Evolutionary conservation across 2,329 filamentous ascomycete species (phyloP), one percentile per base, ranked within the genome.

Genomic region (Dactylellina sp.): DNA sequence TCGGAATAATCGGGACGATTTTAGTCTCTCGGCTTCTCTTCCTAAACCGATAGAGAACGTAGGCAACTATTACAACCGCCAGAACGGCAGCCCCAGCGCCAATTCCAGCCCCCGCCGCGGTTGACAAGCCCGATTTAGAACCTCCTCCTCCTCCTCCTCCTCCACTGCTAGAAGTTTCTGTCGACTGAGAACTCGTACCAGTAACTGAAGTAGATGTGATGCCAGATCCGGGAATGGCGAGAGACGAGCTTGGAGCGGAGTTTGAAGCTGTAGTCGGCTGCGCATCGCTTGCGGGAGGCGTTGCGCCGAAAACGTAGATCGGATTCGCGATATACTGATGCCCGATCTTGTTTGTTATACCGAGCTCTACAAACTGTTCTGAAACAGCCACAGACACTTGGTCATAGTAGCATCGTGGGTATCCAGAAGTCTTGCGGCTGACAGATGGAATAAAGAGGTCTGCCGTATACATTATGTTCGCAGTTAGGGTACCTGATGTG

Each of bases 41-140:
- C 14, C 22, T 63, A 11, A 53, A 20, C 3, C 59, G 47, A 32
- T 53, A 63, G 25, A 40, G 44, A 32, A 53, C 37, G 22, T 42
- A 63, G 14, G 24, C 22, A 35, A 40, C 37, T 1, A 44, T 32
- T 18, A 24, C 14, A 4, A 63, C 14, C 6, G 35, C 22, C 2
- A 50, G 24, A 35, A 55, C 49, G 2, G 22, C 60, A 11, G 24
- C 49, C 1, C 60, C 49, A 5, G 24, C 49, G 4, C 28, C 60
- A 37, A 64, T 64, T 4, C 60, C 60, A 2, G 28, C 40, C 12
- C 20, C 40, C 20, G 60, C 40, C 3, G 14, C 49, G 6, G 60
- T 55, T 16, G 60, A 55, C 12, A 64, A 18, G 2, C 49, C 39
- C 2, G 60, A 64, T 49, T 55, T 55, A n/a, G n/a, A n/a, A n/a